phyloP scores from a whole-genome alignment of 495 filamentous ascomycete genomes.

The Chaetomium fimeti region DNA sequence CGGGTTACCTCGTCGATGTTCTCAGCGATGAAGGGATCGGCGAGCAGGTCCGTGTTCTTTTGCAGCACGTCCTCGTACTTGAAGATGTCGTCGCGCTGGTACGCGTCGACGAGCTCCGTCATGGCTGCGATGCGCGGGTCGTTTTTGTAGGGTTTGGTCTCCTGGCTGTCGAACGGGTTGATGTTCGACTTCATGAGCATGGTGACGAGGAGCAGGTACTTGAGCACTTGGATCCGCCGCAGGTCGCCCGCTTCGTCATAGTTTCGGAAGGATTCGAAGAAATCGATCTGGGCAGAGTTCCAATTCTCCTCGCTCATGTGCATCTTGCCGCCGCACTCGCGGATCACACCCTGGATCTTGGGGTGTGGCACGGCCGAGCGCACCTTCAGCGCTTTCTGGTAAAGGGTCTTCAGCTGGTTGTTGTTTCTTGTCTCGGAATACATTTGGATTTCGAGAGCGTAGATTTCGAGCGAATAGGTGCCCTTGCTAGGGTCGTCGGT shows the following conservation, averaged over 20 bases:
- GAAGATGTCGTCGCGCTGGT: slow-evolving; percentile 93
- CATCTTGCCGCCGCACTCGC: slow-evolving; percentile 99
- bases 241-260: slow-evolving; percentile 97
- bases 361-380: slow-evolving; percentile 95
- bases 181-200: slow-evolving; percentile 99
- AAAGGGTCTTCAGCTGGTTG: slow-evolving; percentile 91
- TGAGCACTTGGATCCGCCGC: slow-evolving; percentile 94
- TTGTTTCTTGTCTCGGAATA: slow-evolving; percentile 95
- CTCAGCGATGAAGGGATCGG: slow-evolving; percentile 94
- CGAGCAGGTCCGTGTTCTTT: slow-evolving; percentile 83
- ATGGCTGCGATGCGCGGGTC: slow-evolving; percentile 93
- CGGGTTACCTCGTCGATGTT: slow-evolving; percentile 99
- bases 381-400: slow-evolving; percentile 84
- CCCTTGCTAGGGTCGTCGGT: slow-evolving; percentile 93
- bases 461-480: slow-evolving; percentile 92
- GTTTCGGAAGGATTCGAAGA: slow-evolving; percentile 98
- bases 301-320: slow-evolving; percentile 99
- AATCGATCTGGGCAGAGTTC: slow-evolving; percentile 94
- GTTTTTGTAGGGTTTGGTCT: slow-evolving; percentile 98
- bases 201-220: slow-evolving; percentile 92
- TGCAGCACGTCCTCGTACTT: slow-evolving; percentile 83
- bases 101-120: slow-evolving; percentile 95
- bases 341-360: slow-evolving; percentile 98
- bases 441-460: slow-evolving; percentile 98
- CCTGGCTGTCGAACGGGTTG: slow-evolving; percentile 98